Evolutionary conservation across 2,329 filamentous ascomycete genomes (phyloP).

Genomic region (Apiospora arundinis): DNA sequence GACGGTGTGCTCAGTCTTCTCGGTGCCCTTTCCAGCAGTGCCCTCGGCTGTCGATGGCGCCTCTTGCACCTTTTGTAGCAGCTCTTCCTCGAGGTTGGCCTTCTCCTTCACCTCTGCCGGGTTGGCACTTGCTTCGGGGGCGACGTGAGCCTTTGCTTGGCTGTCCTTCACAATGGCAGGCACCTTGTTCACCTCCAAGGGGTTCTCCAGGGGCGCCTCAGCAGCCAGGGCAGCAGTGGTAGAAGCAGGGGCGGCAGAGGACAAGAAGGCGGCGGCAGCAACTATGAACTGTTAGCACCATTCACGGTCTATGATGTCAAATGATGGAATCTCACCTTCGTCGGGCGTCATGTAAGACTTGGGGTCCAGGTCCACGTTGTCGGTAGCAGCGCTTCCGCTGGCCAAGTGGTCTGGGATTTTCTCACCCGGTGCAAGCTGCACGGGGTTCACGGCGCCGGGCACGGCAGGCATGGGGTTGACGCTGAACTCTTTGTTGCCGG

Average conservation of each 20-base stretch:
- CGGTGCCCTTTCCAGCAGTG: slow-evolving; percentile 56
- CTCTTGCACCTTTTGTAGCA: slow-evolving; percentile 70
- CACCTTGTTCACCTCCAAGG: slow-evolving; percentile 43
- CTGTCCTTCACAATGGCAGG: slow-evolving; percentile 74
- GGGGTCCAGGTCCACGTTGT: slow-evolving; percentile 78
- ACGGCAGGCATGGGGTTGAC: slow-evolving; percentile 69
- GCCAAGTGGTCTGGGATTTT: slow-evolving; percentile 75
- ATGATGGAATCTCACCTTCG: slow-evolving; percentile 38
- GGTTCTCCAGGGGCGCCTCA: slow-evolving; percentile 50
- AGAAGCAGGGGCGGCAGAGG: slow-evolving; percentile 50
- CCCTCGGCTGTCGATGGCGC: slow-evolving; percentile 64
- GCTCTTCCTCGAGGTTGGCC: slow-evolving; percentile 72
- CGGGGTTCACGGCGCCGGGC: slow-evolving; percentile 75
- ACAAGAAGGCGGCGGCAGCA: slow-evolving; percentile 31
- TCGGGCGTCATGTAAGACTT: slow-evolving; percentile 86
- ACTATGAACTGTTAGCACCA: slow-evolving; percentile 1
- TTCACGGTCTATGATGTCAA: neutral
- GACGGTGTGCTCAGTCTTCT: slow-evolving; percentile 56
- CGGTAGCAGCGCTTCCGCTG: slow-evolving; percentile 67
- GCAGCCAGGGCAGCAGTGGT: slow-evolving; percentile 49
- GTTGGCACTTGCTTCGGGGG: slow-evolving; percentile 72
- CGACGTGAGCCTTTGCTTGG: slow-evolving; percentile 68
- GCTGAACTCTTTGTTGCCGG: slow-evolving; percentile 59
- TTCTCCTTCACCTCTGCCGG: slow-evolving; percentile 73
- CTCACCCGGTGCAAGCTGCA: slow-evolving; percentile 80